Evolutionary conservation across 2,329 filamentous ascomycete species (phyloP).

Genomic region (Gliomastix tumulicola): DNA sequence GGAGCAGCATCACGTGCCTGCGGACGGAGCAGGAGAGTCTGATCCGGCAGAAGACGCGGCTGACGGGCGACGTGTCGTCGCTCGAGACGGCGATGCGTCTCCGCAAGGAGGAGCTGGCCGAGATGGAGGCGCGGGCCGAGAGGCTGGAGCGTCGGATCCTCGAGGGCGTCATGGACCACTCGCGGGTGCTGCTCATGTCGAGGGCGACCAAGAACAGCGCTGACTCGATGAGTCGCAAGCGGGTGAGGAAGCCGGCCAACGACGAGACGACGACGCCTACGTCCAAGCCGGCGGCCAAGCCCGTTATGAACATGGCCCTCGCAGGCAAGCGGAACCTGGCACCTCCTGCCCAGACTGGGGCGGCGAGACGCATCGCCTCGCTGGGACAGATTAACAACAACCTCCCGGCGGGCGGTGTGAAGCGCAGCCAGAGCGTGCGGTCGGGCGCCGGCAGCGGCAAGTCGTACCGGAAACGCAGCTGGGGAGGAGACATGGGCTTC

Average conservation of each 20-base stretch:
- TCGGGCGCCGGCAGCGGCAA: constrained; percentile 37
- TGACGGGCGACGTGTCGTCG: constrained; percentile 81
- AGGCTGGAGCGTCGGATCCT: constrained; percentile 85
- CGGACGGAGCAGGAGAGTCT: constrained; percentile 69
- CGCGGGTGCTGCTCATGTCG: constrained; percentile 77
- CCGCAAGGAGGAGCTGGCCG: constrained; percentile 81
- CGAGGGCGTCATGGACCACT: constrained; percentile 94
- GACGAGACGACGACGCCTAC: constrained; percentile 12
- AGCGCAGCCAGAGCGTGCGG: constrained; percentile 73
- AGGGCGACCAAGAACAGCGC: constrained; percentile 46
- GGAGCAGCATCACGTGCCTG: constrained; percentile 49
- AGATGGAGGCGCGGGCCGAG: constrained; percentile 87
- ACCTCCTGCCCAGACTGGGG: constrained; percentile 39
- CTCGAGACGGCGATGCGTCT: constrained; percentile 86
- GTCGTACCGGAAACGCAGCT: constrained; percentile 60
- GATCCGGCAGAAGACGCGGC: constrained; percentile 66
- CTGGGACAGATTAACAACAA: constrained; percentile 86
- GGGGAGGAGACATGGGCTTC: constrained; percentile 47
- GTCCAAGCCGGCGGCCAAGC: constrained; percentile 15
- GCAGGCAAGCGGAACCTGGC: constrained; percentile 41
- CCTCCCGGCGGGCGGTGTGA: constrained; percentile 55
- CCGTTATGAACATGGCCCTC: constrained; percentile 47
- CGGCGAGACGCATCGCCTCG: constrained; percentile 77
- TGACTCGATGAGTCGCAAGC: constrained; percentile 54
- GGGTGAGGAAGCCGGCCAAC: constrained; percentile 32